These are phyloP conservation scores for Nemania diffusa DNA, from an alignment of 2,329 filamentous ascomycete genomes.

Conservation along the genomic window DNA sequence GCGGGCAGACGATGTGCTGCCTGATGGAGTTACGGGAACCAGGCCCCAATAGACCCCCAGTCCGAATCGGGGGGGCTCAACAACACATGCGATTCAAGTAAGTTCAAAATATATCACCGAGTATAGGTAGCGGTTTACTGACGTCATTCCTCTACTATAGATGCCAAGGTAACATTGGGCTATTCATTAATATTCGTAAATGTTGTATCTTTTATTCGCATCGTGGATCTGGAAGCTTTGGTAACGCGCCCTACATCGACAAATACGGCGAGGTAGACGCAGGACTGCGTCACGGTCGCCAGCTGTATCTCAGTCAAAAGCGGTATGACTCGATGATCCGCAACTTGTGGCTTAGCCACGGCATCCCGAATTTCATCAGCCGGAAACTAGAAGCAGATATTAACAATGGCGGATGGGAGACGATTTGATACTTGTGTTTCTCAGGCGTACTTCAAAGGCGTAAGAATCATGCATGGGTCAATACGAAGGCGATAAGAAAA, in stretches of 20 bases:
- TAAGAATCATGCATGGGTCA: constrained; percentile 6
- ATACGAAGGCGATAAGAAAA: background rate
- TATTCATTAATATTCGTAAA: constrained; percentile 97
- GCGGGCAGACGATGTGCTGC: constrained; percentile 93
- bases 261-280: constrained; percentile 95
- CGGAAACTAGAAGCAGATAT: constrained; percentile 93
- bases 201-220: constrained; percentile 92
- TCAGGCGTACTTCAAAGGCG: background rate
- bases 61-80: constrained; percentile 81
- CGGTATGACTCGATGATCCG: constrained; percentile 90
- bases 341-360: constrained; percentile 86
- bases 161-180: constrained; percentile 88
- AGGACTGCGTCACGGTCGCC: constrained; percentile 86
- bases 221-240: constrained; percentile 82
- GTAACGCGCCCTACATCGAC: constrained; percentile 91
- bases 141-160: constrained; percentile 56
- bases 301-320: constrained; percentile 92
- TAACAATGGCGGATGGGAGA: constrained; percentile 98
- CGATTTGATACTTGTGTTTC: constrained; percentile 56
- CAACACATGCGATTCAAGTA: constrained; percentile 85
- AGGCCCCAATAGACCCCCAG: constrained; percentile 53
- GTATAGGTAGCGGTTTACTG: constrained; percentile 33
- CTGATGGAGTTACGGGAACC: constrained; percentile 68
- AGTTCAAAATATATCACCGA: constrained; percentile 50
- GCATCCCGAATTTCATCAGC: constrained; percentile 88